Evolutionary conservation across 257 asterid species (phyloP).

Genomic region (Nicotiana tomentosiformis): DNA sequence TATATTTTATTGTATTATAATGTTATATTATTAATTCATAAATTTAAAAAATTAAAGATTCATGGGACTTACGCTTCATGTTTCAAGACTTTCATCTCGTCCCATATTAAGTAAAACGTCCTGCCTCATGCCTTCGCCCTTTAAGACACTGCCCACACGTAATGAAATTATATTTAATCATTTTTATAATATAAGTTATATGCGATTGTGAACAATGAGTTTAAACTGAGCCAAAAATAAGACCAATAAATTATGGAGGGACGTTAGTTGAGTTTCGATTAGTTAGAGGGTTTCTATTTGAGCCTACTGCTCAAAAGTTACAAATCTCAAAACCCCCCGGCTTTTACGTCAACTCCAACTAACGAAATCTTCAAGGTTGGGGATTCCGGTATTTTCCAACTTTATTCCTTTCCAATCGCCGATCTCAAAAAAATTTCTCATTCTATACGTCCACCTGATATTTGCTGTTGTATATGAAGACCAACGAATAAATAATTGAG

Average conservation of each 20-base stretch:
- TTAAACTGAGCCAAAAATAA: no score
- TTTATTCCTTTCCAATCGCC: background rate
- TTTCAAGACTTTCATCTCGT: no score
- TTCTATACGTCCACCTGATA: background rate
- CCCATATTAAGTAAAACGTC: no score
- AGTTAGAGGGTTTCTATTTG: background rate
- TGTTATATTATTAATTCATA: no score
- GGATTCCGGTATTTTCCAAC: background rate
- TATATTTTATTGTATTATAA: no score
- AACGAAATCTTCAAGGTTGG: conserved; percentile 5
- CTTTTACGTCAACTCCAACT: conserved; percentile 5
- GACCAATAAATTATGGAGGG: background rate
- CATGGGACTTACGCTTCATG: no score
- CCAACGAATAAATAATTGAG: background rate
- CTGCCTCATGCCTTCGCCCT: no score
- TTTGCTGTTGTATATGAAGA: background rate
- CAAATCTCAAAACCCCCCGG: no score
- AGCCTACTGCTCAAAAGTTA: no score
- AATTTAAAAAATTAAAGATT: no score
- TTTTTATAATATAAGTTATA: background rate
- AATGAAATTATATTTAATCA: no score
- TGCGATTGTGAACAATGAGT: background rate
- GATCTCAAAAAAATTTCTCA: background rate
- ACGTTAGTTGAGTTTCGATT: background rate
- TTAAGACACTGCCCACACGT: no score